These are phyloP conservation scores for Rutidosis leptorrhynchoides DNA, from an alignment of 129 eudicot species.

Conservation along the genomic window DNA sequence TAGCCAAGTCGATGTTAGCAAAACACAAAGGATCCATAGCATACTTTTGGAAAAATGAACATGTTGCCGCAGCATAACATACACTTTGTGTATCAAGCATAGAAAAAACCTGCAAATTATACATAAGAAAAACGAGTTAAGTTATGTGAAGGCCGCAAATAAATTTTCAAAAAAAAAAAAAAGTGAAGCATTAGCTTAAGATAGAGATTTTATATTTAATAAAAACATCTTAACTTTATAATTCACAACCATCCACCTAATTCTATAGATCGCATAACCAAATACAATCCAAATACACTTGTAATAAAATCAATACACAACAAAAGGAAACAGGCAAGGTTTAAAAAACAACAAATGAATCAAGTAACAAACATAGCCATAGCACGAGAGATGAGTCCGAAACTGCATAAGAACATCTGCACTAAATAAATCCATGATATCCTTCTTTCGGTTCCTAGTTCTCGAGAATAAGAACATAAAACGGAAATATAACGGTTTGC, in stretches of 20 bases:
- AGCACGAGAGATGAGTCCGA: not conserved
- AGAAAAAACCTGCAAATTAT: slow-evolving; percentile 56
- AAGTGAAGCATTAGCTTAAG: not conserved
- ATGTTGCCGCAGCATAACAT: slow-evolving; percentile 67
- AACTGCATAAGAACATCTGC: not conserved
- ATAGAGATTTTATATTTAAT: not conserved
- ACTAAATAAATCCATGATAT: not conserved
- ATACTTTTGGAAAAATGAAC: slow-evolving; percentile 71
- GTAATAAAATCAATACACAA: not conserved
- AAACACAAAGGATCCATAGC: slow-evolving; percentile 75
- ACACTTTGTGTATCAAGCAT: slow-evolving; percentile 76
- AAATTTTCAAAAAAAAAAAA: not conserved
- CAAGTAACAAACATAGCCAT: not conserved
- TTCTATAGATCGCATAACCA: not conserved
- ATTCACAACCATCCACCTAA: not conserved
- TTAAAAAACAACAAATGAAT: no score
- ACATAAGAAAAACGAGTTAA: not conserved
- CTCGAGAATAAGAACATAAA: not conserved
- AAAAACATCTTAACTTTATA: slow-evolving; percentile 7
- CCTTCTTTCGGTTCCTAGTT: slow-evolving; percentile 18
- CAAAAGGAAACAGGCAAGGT: not conserved
- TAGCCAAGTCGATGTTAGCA: slow-evolving; percentile 67
- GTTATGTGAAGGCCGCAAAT: not conserved
- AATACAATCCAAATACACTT: not conserved
- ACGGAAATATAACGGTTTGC: not conserved